Percentiles rank a stretch among this genome's conserved stretches.
phyloP scores from a whole-genome alignment of 768 basidiomycete species.

The Brasilioporus rufonigricans region DNA sequence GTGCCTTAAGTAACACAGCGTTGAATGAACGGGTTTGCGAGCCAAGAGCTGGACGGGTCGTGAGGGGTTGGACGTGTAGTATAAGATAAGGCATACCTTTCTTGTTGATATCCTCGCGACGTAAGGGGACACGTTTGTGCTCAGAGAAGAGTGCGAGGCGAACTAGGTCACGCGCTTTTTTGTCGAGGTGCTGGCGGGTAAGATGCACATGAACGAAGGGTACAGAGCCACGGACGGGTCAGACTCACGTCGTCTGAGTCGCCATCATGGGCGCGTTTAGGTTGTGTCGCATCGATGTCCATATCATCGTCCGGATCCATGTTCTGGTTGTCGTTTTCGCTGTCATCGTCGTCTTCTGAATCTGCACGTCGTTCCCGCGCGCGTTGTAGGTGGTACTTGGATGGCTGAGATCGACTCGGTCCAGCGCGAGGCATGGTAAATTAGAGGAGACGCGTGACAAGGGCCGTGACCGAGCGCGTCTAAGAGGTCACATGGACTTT shows the following conservation, averaged over 20 bases:
- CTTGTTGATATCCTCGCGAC: conserved; percentile 84
- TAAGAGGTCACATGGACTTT: too few relatives aligned
- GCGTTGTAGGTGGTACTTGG: conserved; percentile 42
- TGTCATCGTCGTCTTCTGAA: conserved; percentile 36
- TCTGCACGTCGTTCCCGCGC: conserved; percentile 19
- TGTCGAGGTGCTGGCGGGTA: conserved; percentile 55
- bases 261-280: neutral
- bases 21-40: conserved; percentile 57
- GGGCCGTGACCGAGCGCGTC: neutral
- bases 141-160: conserved; percentile 82
- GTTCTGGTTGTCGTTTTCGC: conserved; percentile 32
- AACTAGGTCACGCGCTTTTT: conserved; percentile 69
- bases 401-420: conserved; percentile 36
- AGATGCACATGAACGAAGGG: neutral
- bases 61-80: neutral
- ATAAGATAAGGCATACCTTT: conserved; percentile 52
- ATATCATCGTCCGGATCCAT: conserved; percentile 21
- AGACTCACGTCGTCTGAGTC: conserved; percentile 16
- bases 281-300: conserved; percentile 34
- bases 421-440: conserved; percentile 28
- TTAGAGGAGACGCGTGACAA: neutral
- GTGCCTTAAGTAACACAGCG: conserved; percentile 60
- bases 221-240: neutral
- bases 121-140: conserved; percentile 61
- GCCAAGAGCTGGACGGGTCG: conserved; percentile 40